phyloP scores from a whole-genome alignment of 78 protist genomes.

The Bigelowiella natans region DNA sequence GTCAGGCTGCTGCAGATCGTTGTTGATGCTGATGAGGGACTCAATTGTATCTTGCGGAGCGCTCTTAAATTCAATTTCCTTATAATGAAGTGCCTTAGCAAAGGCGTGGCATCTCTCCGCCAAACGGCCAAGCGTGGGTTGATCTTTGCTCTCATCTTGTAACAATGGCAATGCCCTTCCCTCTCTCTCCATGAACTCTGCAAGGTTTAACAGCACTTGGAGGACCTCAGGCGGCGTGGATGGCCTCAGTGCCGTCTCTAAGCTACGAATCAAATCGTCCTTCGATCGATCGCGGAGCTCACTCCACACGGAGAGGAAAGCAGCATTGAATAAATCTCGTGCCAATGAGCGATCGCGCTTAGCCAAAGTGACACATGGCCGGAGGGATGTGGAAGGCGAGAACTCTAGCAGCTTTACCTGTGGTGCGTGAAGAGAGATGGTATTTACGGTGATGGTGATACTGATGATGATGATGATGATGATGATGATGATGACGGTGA shows the following conservation, averaged over 20 bases:
- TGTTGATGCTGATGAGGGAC: constrained; percentile 74
- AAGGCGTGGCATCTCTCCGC: constrained; percentile 86
- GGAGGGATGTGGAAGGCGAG: constrained; percentile 87
- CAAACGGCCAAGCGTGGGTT: constrained; percentile 48
- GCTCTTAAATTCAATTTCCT: constrained; percentile 59
- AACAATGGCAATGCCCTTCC: constrained; percentile 63
- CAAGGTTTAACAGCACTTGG: constrained; percentile 70
- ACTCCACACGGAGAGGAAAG: constrained; percentile 83
- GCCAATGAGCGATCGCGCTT: constrained; percentile 55
- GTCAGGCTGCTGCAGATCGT: constrained; percentile 82
- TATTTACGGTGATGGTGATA: background rate
- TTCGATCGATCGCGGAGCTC: constrained; percentile 53
- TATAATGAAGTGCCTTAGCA: constrained; percentile 93
- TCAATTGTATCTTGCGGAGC: constrained; percentile 38
- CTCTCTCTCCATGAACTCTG: constrained; percentile 89
- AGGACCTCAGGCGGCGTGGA: constrained; percentile 69
- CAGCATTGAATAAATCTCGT: constrained; percentile 87
- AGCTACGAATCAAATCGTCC: constrained; percentile 3
- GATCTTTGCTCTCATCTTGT: background rate
- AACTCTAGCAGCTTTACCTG: constrained; percentile 76
- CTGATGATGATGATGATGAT: background rate
- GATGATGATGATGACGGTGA: background rate
- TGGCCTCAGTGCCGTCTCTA: constrained; percentile 25
- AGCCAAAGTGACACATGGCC: constrained; percentile 78
- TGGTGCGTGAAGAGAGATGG: too few species aligned